phyloP scores from a whole-genome alignment of 345 rosid species.

The Hirschfeldia incana region DNA sequence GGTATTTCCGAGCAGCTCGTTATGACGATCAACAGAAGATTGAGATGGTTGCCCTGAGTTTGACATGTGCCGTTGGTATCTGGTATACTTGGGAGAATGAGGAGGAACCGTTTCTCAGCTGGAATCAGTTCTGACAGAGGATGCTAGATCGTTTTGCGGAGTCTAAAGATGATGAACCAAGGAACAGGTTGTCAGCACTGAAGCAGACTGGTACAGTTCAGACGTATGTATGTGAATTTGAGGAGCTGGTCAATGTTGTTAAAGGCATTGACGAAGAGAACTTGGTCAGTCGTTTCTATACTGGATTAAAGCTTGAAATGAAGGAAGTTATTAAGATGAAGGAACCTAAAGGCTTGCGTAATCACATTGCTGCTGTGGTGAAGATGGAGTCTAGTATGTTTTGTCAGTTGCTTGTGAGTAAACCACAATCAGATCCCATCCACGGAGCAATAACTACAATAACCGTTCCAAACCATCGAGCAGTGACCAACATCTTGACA shows the following conservation, averaged over 20 bases:
- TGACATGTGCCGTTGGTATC: background rate
- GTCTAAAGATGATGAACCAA: too few relatives aligned
- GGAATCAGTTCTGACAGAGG: background rate
- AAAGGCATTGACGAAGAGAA: background rate
- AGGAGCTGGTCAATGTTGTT: background rate
- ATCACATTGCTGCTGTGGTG: background rate
- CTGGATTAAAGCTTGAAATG: background rate
- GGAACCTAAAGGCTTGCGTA: background rate
- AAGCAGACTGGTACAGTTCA: background rate
- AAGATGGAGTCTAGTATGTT: background rate
- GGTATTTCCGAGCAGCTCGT: background rate
- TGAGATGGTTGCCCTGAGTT: background rate
- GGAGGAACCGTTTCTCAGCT: background rate
- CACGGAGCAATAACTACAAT: too few relatives aligned
- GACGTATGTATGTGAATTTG: background rate
- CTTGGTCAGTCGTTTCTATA: background rate
- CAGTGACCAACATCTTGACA: too few relatives aligned
- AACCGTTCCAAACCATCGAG: too few relatives aligned
- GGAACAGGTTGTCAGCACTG: background rate
- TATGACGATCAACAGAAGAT: background rate
- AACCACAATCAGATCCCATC: background rate
- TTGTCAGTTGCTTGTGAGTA: background rate
- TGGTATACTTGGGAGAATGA: background rate
- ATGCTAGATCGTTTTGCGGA: background rate
- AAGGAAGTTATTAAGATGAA: background rate